Evolutionary conservation across 148 eudicot genomes (phyloP), one percentile per base, ranked within the genome.

Genomic region (Amaranthus cruentus): DNA sequence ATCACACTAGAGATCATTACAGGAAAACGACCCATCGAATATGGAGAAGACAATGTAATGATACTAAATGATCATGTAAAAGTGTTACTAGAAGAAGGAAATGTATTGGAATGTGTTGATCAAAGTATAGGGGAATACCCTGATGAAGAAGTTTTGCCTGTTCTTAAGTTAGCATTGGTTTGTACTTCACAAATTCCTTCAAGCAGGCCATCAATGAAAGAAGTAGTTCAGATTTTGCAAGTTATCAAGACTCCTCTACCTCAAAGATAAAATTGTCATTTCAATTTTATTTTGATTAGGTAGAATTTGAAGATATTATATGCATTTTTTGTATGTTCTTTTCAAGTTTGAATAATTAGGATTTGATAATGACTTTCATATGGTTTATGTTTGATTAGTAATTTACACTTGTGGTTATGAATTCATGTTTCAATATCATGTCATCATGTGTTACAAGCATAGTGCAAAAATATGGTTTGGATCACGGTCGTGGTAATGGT

Each of bases 141-240:
- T 9, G 97, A 92, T 62, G 99, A 85, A 14, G 99, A 96, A 84
- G 90, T 88, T 12, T 73, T 90, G 76, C 99, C 99, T 4, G 88
- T 92, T 46, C 70, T 96, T 21, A 92, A 96, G 81, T 54, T 96
- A 84, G 99, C 97, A 0, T 75, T 89, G 84, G 99, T 96, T 0
- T 96, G 99, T 75, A 96, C 99, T 54, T 92, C 97, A 44, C 97
- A 85, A 74, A 78, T 90, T 58, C 99, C 99, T 67, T 96, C 99
- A 18, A 90, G 89, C 74, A 86, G 99, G 80, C 97, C 97, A 61
- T 90, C 99, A 0, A 96, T 96, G 99, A 86, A 85, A 0, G 99
- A 96, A 60, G 97, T 96, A 55, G 94, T 96, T 71, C 97, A 96
- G 80, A 90, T 96, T 64, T 75, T 96, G 79, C 91, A 96, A 80